Base-by-base conservation (phyloP, 345 rosid genomes). In the Populus ilicifolia region DNA sequence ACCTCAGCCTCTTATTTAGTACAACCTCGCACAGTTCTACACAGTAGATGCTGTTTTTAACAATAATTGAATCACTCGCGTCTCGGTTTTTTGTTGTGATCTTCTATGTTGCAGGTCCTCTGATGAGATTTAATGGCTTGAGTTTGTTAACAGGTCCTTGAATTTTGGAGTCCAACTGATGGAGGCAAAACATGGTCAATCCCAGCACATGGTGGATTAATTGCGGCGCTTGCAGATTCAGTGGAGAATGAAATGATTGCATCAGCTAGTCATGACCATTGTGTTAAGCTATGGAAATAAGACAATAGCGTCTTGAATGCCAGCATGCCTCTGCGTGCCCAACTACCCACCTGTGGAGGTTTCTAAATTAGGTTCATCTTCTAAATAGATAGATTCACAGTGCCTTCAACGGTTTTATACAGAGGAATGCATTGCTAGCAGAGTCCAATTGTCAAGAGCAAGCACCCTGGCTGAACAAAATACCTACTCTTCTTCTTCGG, bases 271-370 rank as follows among this genome's bases (percentile, higher is more conserved):
- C 83, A 79, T 79, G 84, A 78, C 56, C 78, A 54, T 17, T 70
- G 82, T 66, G 84, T 82, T 20, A 84, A 86, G 81, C 30, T 82
- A 61, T 82, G 87, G 85, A 78, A 73, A 75, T 82, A 43, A 80
- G 59, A 76, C 6, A 27, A 17, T 20, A 66, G 61, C 25, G 7
- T 20, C 43, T 43, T 8, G 5, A 41, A 44, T 8, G 10, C 5
- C 70, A 25, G 30, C 44, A 4, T 23, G 3, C 8, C 20, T 63
- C 21, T 66, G 30, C 11, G 8, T 48, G 20, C 69, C 20, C 12
- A 6, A 3, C 27, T 33, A 2, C 14, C 33, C 1, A 50, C 44
- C 62, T 30, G 16, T 33, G 29, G 27, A 27, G 30, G 23, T 44
- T 30, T 39, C 16, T 73, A 8, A 73, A 73, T 38, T 36, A 13